phyloP scores from a whole-genome alignment of 257 asterid genomes.

The Fraxinus anomala region DNA sequence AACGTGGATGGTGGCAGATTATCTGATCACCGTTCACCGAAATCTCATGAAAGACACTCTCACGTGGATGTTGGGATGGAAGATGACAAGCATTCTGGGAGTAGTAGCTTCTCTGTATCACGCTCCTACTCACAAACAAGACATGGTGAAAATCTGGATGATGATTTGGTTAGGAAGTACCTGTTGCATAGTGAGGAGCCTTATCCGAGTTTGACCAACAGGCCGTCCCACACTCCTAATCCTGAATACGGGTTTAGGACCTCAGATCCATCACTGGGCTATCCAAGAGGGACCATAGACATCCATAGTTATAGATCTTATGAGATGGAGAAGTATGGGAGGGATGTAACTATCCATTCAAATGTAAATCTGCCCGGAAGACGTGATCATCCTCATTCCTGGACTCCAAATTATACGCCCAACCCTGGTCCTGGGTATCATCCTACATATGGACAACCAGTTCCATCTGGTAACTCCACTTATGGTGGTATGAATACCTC shows the following conservation, averaged over 20 bases:
- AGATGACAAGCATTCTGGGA: constrained; percentile 29
- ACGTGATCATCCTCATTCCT: constrained; percentile 25
- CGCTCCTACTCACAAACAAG: constrained; percentile 29
- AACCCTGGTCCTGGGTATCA: constrained; percentile 17
- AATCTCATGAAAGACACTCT: constrained; percentile 22
- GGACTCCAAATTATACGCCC: constrained; percentile 21
- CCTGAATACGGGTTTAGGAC: constrained; percentile 33
- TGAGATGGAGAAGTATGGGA: constrained; percentile 26
- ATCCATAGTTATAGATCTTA: constrained; percentile 23
- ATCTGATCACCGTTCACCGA: constrained; percentile 18
- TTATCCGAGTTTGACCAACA: constrained; percentile 26
- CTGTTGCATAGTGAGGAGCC: constrained; percentile 31
- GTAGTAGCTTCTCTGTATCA: constrained; percentile 24
- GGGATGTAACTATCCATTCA: constrained; percentile 28
- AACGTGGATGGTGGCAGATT: constrained; percentile 21
- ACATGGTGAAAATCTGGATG: constrained; percentile 25
- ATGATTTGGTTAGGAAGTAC: constrained; percentile 36
- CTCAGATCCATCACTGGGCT: constrained; percentile 31
- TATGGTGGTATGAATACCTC: constrained; percentile 38
- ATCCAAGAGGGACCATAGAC: constrained; percentile 29
- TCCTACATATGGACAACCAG: constrained; percentile 27
- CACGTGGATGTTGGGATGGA: constrained; percentile 35
- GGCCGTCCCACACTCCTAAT: constrained; percentile 29
- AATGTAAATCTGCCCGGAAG: constrained; percentile 29
- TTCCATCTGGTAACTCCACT: constrained; percentile 20